Conservation (phyloP, 1,284 basidiomycete genomes). For the Meira miltonrushii region DNA sequence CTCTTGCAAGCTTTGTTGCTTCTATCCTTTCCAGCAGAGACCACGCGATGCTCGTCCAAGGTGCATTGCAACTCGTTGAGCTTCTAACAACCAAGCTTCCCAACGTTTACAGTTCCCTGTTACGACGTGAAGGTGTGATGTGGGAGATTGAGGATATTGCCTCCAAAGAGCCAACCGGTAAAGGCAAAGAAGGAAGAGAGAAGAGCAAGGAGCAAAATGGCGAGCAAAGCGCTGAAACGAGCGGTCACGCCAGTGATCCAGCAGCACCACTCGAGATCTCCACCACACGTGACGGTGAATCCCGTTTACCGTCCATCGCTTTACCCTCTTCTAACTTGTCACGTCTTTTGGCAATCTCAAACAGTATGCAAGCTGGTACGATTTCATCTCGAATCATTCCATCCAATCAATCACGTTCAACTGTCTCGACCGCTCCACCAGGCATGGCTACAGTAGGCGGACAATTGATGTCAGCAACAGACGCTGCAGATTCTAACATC, state of each 20-base stretch:
- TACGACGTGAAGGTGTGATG: conserved; percentile 47
- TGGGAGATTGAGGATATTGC: conserved; percentile 49
- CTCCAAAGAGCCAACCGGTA: conserved; percentile 13
- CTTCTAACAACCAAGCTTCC: conserved; percentile 42
- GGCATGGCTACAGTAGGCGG: not conserved
- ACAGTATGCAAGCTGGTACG: not conserved
- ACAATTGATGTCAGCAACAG: conserved; percentile 9
- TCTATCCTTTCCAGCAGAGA: conserved; percentile 44
- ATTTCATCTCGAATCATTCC: not conserved
- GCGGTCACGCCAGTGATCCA: not conserved
- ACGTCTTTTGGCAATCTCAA: not conserved
- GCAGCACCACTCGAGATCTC: not conserved
- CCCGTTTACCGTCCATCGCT: not conserved
- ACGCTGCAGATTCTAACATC: conserved; percentile 40
- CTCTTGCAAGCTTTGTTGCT: conserved; percentile 46
- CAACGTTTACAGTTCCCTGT: conserved; percentile 34
- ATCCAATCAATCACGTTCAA: not conserved
- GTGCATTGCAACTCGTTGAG: conserved; percentile 51
- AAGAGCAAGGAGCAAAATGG: not conserved
- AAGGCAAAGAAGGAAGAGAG: not conserved
- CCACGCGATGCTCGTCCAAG: conserved; percentile 27
- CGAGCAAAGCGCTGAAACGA: not conserved
- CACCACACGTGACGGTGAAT: not conserved
- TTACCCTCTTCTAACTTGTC: not conserved
- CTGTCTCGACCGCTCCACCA: not conserved